Evolutionary conservation across 306 rosid genomes (phyloP).

Genomic region (Vicia faba): DNA sequence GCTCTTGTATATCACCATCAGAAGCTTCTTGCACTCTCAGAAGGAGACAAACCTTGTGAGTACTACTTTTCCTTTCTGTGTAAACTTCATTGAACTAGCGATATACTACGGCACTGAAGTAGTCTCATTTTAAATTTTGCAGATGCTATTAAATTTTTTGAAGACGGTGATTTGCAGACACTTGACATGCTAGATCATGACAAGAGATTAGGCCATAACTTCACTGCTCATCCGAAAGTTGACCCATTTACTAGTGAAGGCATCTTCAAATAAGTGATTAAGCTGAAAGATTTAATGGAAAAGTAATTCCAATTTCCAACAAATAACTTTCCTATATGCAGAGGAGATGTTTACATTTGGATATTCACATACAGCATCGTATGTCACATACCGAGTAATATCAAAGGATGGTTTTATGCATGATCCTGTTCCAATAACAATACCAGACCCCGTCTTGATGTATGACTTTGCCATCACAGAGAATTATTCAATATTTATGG

Average conservation of each 20-base stretch:
- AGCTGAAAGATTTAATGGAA: slow-evolving; percentile 18
- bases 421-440: slow-evolving; percentile 91
- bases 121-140: slow-evolving; percentile 33
- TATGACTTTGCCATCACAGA: slow-evolving; percentile 96
- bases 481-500: slow-evolving; percentile 88
- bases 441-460: slow-evolving; percentile 91
- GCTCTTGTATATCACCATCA: slow-evolving; percentile 92
- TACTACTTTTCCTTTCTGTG: slow-evolving; percentile 23
- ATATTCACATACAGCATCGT: slow-evolving; percentile 82
- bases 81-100: not conserved
- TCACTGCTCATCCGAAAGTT: slow-evolving; percentile 99
- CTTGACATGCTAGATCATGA: slow-evolving; percentile 92
- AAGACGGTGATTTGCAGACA: slow-evolving; percentile 97
- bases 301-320: slow-evolving; percentile 6
- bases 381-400: slow-evolving; percentile 88
- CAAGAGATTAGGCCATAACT: slow-evolving; percentile 86
- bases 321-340: slow-evolving; percentile 65
- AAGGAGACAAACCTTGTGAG: slow-evolving; percentile 96
- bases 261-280: slow-evolving; percentile 34
- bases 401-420: slow-evolving; percentile 91
- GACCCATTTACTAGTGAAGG: slow-evolving; percentile 84
- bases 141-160: slow-evolving; percentile 92
- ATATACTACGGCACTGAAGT: slow-evolving; percentile 30
- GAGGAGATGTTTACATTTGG: slow-evolving; percentile 99
- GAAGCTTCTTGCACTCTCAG: slow-evolving; percentile 88